These are phyloP conservation scores for Suillus subluteus DNA, from an alignment of 768 basidiomycete species.

Conservation along the genomic window DNA sequence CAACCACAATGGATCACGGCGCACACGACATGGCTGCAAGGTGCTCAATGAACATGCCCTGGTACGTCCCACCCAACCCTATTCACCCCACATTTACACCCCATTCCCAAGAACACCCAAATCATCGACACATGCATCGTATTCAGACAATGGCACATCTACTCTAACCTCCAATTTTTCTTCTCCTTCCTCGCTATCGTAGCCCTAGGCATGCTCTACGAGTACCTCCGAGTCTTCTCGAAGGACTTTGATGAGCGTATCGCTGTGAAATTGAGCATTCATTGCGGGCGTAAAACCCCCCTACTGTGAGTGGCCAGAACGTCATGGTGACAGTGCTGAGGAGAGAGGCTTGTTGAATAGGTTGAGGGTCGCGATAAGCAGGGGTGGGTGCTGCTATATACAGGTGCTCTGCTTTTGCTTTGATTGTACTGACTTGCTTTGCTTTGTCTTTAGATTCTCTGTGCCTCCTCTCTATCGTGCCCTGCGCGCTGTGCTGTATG, in stretches of 20 bases:
- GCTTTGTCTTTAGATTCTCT: no score
- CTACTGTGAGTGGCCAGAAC: constrained; percentile 42
- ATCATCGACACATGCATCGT: constrained; percentile 82
- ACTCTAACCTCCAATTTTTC: constrained; percentile 55
- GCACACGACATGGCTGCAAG: constrained; percentile 51
- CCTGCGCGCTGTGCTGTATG: constrained; percentile 71
- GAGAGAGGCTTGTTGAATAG: constrained; percentile 59
- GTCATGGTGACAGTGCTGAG: constrained; percentile 39
- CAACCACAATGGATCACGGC: constrained; percentile 43
- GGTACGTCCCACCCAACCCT: constrained; percentile 41
- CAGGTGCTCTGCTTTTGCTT: neutral
- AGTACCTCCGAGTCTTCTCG: constrained; percentile 74
- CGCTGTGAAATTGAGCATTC: constrained; percentile 44
- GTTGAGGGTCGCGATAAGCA: constrained; percentile 38
- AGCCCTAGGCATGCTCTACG: constrained; percentile 72
- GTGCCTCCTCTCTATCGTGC: constrained; percentile 54
- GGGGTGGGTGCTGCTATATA: constrained; percentile 44
- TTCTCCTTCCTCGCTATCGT: constrained; percentile 69
- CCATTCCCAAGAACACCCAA: constrained; percentile 59
- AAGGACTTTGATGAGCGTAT: constrained; percentile 61
- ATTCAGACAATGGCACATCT: constrained; percentile 79
- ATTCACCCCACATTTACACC: neutral
- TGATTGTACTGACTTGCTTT: neutral
- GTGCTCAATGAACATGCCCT: constrained; percentile 85
- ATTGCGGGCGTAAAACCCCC: constrained; percentile 52